Evolutionary conservation across 208 protist species (phyloP), one percentile per base, ranked within the genome.

Genomic region (Leishmania braziliensis): DNA sequence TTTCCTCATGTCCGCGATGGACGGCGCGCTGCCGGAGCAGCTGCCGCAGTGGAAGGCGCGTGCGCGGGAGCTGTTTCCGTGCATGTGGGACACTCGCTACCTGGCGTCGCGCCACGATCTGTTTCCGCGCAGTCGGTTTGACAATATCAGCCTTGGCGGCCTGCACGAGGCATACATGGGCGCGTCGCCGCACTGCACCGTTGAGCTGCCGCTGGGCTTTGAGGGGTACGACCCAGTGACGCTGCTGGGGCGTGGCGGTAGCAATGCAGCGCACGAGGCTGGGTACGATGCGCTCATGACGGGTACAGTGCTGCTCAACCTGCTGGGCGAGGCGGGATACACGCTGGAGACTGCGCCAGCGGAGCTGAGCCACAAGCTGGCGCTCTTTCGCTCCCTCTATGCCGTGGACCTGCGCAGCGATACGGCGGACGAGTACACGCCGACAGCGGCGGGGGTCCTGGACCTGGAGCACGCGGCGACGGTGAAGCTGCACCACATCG

Each of bases 201-300:
- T 93, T 79, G 75, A 70, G 53, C 83, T 95, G 58, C 91, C 91
- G 46, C 78, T 95, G 36, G 91, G 91, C 3, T 95, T 95, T 78
- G 74, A 92, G 69, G 50, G 81, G 36, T 95, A 95, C 85, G 86
- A 90, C 81, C 84, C 89, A 43, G 71, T 95, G 16, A 84, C 85
- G 9, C 43, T 89, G 70, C 43, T 88, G 36, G 77, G 73, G 58
- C 63, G 56, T 33, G 74, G 76, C 69, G 69, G 72, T 46, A 81
- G 48, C 43, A 71, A 78, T 53, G 65, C 80, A 16, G 78, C 82
- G 33, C 92, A 96, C 82, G 91, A 96, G 75, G 92, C 92, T 50
- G 92, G 89, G 18, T 96, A 92, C 78, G 92, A 96, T 65, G 90
- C 92, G 8, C 79, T 96, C 18, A 87, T 94, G 75, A 96, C 92